These are phyloP conservation scores for Pachysandra terminalis DNA, from an alignment of 164 flowering plant species.

Conservation along the genomic window DNA sequence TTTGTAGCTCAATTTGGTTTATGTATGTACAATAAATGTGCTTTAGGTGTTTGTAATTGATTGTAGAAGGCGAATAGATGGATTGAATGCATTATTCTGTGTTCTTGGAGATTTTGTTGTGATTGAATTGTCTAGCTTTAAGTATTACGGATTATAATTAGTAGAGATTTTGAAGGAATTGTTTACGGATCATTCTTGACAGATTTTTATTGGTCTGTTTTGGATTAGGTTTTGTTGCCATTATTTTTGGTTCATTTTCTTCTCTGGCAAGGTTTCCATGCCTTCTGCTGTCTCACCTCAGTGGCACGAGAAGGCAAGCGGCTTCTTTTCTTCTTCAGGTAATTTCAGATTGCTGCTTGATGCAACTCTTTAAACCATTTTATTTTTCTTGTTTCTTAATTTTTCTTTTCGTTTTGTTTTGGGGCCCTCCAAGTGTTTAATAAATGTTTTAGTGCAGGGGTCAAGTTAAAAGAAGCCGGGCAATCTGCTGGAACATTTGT, in stretches of 20 bases:
- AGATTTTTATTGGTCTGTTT: background rate
- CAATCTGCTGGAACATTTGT: conserved; percentile 69
- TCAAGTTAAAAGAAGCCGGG: conserved; percentile 81
- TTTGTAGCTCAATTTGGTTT: too few relatives aligned
- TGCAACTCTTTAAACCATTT: background rate
- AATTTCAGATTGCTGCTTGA: background rate
- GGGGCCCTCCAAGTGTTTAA: background rate
- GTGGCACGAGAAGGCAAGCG: conserved; percentile 85
- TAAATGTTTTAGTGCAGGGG: conserved; percentile 35
- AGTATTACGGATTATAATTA: too few relatives aligned
- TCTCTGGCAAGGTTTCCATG: conserved; percentile 33
- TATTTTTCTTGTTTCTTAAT: background rate
- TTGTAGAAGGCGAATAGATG: background rate
- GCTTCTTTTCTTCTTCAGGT: conserved; percentile 83
- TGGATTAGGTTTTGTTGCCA: background rate
- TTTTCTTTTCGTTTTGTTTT: background rate
- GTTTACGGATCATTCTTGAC: background rate
- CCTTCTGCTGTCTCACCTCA: conserved; percentile 56
- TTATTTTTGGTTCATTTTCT: background rate
- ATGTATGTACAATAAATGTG: too few relatives aligned
- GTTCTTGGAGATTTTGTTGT: background rate
- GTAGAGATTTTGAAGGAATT: background rate
- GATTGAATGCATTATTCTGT: background rate
- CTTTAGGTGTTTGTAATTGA: too few relatives aligned
- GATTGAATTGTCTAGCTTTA: background rate